Conservation (phyloP, 2,329 filamentous ascomycete species). For the Aspergillus arachidicola region DNA sequence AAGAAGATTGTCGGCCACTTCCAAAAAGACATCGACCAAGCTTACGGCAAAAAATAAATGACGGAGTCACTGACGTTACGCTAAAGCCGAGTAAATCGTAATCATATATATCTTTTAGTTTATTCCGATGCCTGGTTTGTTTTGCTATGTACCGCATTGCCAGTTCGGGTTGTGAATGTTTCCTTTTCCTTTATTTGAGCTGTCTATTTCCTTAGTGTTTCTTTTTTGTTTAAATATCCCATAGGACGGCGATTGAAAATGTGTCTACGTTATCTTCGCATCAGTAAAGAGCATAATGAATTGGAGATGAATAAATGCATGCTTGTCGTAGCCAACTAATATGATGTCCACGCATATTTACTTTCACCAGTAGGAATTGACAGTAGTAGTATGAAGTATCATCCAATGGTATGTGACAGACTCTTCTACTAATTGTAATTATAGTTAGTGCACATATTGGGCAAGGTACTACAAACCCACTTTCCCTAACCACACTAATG, state of each 20-base stretch:
- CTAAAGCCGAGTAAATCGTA: not conserved
- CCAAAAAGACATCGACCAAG: constrained; percentile 62
- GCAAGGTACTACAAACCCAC: not conserved
- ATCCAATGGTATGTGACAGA: not conserved
- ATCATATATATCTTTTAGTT: constrained; percentile 12
- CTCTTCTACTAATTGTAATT: no score
- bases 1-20: constrained; percentile 67
- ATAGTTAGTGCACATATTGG: no score
- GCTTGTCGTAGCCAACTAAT: not conserved
- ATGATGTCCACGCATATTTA: no score
- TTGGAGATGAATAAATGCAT: not conserved
- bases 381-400: not conserved
- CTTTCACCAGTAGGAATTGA: not conserved
- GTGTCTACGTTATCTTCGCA: constrained; percentile 1
- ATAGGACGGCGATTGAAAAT: constrained; percentile 4
- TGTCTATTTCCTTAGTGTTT: not conserved
- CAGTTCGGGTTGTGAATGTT: not conserved
- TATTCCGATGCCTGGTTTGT: constrained; percentile 7
- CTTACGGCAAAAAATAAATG: constrained; percentile 55
- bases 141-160: not conserved
- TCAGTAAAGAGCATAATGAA: not conserved
- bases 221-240: not conserved
- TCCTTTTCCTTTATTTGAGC: not conserved
- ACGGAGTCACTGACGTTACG: not conserved
- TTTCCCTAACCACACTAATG: not conserved